These are phyloP conservation scores for Alternaria sp. DNA, from an alignment of 2,329 filamentous ascomycete genomes.

Conservation along the genomic window DNA sequence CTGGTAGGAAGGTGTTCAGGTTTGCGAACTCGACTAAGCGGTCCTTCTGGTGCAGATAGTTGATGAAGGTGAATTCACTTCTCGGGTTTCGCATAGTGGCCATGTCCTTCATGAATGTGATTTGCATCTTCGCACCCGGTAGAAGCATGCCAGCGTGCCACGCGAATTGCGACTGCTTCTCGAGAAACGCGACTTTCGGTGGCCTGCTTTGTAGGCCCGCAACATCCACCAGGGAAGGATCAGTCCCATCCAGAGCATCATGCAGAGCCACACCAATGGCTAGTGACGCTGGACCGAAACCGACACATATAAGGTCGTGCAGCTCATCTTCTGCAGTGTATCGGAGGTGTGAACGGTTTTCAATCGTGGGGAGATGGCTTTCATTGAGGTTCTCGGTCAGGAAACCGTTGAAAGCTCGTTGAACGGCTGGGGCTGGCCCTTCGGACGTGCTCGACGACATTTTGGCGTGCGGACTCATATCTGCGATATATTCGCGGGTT, in stretches of 20 bases:
- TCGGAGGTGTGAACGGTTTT: slow-evolving; percentile 56
- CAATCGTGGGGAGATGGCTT: slow-evolving; percentile 32
- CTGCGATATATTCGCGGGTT: not conserved
- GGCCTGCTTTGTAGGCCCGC: slow-evolving; percentile 45
- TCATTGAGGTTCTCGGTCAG: slow-evolving; percentile 34
- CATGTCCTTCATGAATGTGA: slow-evolving; percentile 95
- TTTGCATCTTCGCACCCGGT: slow-evolving; percentile 94
- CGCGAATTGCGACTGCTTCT: slow-evolving; percentile 81
- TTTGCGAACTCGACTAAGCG: slow-evolving; percentile 93
- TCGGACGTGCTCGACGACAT: slow-evolving; percentile 23
- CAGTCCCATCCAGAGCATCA: slow-evolving; percentile 64
- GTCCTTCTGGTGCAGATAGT: slow-evolving; percentile 83
- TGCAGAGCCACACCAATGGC: slow-evolving; percentile 88
- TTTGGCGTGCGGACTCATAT: slow-evolving; percentile 47
- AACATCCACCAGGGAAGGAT: slow-evolving; percentile 38
- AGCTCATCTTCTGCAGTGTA: slow-evolving; percentile 66
- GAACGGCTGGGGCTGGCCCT: slow-evolving; percentile 25
- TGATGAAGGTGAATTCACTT: slow-evolving; percentile 92
- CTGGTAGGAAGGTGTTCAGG: slow-evolving; percentile 84
- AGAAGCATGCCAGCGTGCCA: slow-evolving; percentile 98
- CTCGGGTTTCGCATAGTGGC: slow-evolving; percentile 86
- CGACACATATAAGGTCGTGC: slow-evolving; percentile 87
- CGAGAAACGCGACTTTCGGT: slow-evolving; percentile 84
- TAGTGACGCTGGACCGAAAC: slow-evolving; percentile 90
- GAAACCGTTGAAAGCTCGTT: slow-evolving; percentile 40